Conservation (phyloP, 345 rosid species). For the Lumnitzera racemosa region DNA sequence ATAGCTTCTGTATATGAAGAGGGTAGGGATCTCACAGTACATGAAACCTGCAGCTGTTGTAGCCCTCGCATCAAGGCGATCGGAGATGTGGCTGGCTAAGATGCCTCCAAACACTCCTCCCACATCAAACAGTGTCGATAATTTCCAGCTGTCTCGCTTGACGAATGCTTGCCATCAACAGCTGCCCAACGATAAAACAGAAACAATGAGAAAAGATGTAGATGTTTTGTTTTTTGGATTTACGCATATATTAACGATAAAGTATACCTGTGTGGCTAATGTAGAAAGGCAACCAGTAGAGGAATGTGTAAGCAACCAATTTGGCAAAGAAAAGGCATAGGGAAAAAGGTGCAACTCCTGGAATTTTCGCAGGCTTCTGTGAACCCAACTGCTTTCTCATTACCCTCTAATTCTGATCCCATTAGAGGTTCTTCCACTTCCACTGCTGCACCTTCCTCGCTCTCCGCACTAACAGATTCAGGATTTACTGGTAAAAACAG, state of each 20-base stretch:
- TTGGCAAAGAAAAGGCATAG: constrained; percentile 88
- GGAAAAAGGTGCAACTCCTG: constrained; percentile 90
- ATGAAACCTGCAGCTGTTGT: constrained; percentile 82
- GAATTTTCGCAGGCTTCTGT: constrained; percentile 83
- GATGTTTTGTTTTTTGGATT: too few species aligned
- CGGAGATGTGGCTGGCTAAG: constrained; percentile 87
- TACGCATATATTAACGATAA: too few species aligned
- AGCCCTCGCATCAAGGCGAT: constrained; percentile 69
- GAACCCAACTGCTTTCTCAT: constrained; percentile 68
- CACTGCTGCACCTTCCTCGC: constrained; percentile 31
- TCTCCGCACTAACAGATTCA: constrained; percentile 33
- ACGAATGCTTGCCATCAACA: constrained; percentile 66
- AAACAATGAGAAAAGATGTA: neutral
- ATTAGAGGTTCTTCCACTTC: constrained; percentile 38
- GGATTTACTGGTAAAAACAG: constrained; percentile 68
- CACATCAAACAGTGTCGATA: constrained; percentile 82
- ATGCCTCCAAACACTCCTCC: constrained; percentile 97
- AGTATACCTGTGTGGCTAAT: constrained; percentile 72
- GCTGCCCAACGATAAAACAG: constrained; percentile 29
- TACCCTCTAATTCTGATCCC: constrained; percentile 22
- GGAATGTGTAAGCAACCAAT: constrained; percentile 90
- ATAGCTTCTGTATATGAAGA: constrained; percentile 66
- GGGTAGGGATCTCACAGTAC: constrained; percentile 86
- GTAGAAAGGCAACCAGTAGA: constrained; percentile 97
- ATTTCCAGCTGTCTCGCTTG: constrained; percentile 69